These are phyloP conservation scores for Euphorbia tirucalli DNA, from an alignment of 345 rosid genomes.

Conservation along the genomic window DNA sequence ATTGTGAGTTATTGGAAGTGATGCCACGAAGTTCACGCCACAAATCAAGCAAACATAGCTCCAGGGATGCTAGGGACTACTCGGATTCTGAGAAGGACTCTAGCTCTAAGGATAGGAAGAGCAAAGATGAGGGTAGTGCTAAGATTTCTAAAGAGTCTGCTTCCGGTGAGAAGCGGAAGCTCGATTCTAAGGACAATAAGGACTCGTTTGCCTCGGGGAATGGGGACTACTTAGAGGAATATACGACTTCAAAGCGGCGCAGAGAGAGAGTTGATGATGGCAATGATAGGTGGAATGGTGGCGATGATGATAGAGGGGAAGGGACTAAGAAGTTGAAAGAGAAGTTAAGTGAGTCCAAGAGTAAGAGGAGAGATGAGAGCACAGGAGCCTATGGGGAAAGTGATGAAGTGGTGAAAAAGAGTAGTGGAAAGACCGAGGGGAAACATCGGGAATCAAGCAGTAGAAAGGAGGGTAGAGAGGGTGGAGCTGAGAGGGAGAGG, in stretches of 20 bases:
- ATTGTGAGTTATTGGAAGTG: slow-evolving; percentile 16
- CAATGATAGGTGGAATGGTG: slow-evolving; percentile 76
- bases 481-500: slow-evolving; percentile 16
- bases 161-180: slow-evolving; percentile 66
- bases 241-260: slow-evolving; percentile 56
- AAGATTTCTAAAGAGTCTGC: slow-evolving; percentile 62
- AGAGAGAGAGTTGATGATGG: slow-evolving; percentile 57
- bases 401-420: slow-evolving; percentile 43
- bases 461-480: slow-evolving; percentile 61
- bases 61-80: slow-evolving; percentile 68
- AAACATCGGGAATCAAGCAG: slow-evolving; percentile 57
- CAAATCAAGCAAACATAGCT: slow-evolving; percentile 86
- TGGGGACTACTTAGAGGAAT: slow-evolving; percentile 65
- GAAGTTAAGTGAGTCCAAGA: slow-evolving; percentile 56
- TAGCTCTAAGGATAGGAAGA: slow-evolving; percentile 58
- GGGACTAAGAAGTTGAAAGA: slow-evolving; percentile 52
- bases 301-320: slow-evolving; percentile 53
- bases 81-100: slow-evolving; percentile 87
- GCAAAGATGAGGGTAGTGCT: slow-evolving; percentile 43
- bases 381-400: slow-evolving; percentile 27
- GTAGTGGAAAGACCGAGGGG: slow-evolving; percentile 55
- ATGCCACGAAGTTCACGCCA: slow-evolving; percentile 95
- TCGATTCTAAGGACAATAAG: slow-evolving; percentile 45
- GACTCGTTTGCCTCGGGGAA: slow-evolving; percentile 39
- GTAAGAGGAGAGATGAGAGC: slow-evolving; percentile 55